Evolutionary conservation across 768 basidiomycete genomes (phyloP), one percentile per base, ranked within the genome.

Genomic region (Sporobolomyces phaffii): DNA sequence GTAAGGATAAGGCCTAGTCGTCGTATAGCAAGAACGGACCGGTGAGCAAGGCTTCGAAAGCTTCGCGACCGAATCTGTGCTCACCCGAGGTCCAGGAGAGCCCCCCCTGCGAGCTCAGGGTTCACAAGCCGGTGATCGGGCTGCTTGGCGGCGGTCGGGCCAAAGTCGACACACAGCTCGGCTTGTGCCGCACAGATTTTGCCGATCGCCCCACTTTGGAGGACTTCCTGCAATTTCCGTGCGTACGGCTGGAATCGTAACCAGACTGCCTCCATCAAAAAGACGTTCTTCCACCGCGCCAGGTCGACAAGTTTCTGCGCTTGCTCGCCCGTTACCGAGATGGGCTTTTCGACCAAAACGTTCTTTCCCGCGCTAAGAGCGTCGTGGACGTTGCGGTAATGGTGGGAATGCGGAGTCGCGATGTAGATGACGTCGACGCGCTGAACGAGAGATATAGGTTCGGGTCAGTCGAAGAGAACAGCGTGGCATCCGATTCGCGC

Each of bases 221-320:
- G 34, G 15, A 75, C 52, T 40, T 77, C 74, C 51, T 78, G 73
- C 24, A 77, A 36, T 22, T 73, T 73, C 50, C 73, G 63, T 36
- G 74, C 64, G 48, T 74, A 66, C 2, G 77, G 77, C 62, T 76
- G 75, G 71, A 78, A 78, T 14, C 77, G 70, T 0, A 76, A 77
- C 78, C 78, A 78, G 20, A 77, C 65, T 62, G 77, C 78, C 62
- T 79, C 78, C 77, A 78, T 77, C 10, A 79, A 57, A 57, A 78
- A 79, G 7, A 75, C 38, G n/a, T 70, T 62, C 73, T 78, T 77
- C 28, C 49, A 60, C 38, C 72, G 73, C 2, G 78, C 78, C 24
- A 79, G 64, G n/a, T 65, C 67, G 34, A 73, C 64, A 11, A 79
- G 66, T 17, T 61, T 56, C 44, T 67, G 59, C 59, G 76, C 75